A percentile compares a stretch with the other conserved stretches of the same genome.
phyloP scores from a whole-genome alignment of 345 rosid species.

The Toxicodendron radicans region DNA sequence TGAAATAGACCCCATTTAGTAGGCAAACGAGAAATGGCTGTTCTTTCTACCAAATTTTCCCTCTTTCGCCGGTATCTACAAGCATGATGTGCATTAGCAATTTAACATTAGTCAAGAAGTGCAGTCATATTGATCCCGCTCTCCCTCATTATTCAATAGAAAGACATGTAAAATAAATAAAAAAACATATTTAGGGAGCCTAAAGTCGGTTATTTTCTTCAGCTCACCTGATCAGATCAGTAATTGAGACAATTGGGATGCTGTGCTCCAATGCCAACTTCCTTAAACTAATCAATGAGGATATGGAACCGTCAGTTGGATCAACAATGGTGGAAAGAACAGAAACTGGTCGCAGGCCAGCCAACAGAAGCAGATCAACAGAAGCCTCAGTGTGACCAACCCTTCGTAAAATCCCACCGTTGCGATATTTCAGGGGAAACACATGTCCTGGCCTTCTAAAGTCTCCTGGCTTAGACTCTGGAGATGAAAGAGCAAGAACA shows the following conservation, averaged over 20 bases:
- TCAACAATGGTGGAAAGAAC: constrained; percentile 71
- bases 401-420: constrained; percentile 84
- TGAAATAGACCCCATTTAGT: constrained; percentile 81
- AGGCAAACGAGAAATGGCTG: constrained; percentile 60
- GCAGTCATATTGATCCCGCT: not conserved
- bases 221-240: constrained; percentile 75
- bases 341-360: constrained; percentile 65
- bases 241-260: constrained; percentile 68
- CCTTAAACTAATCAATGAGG: constrained; percentile 48
- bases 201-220: not conserved
- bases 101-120: not conserved
- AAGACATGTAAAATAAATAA: too few relatives aligned
- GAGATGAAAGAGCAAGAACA: constrained; percentile 66
- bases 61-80: constrained; percentile 76
- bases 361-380: constrained; percentile 60
- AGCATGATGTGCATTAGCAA: not conserved
- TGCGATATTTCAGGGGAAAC: constrained; percentile 83
- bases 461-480: constrained; percentile 56
- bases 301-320: constrained; percentile 67
- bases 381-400: constrained; percentile 95
- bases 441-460: constrained; percentile 89
- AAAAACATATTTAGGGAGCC: not conserved
- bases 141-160: not conserved
- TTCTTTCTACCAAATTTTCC: constrained; percentile 74
- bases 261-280: constrained; percentile 52